Conservation (phyloP, 768 basidiomycete genomes). For the Chalciporus pseudorubinellus region DNA sequence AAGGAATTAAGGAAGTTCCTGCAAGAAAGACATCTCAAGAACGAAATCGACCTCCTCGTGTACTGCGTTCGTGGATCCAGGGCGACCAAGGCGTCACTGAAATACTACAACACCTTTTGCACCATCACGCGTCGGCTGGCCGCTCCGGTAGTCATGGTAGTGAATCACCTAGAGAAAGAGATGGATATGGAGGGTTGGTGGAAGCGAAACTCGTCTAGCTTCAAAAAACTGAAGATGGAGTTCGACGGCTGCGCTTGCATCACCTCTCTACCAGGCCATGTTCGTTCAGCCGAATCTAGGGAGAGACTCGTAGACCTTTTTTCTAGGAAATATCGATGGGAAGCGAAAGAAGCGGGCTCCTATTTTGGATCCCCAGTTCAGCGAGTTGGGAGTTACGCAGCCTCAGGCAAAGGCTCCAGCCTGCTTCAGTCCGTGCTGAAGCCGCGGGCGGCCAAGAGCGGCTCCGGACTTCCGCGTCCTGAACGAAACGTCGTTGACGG, state of each 20-base stretch:
- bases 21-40: slow-evolving; percentile 14
- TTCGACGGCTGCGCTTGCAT: slow-evolving; percentile 41
- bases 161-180: slow-evolving; percentile 36
- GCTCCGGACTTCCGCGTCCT: not conserved
- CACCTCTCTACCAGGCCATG: slow-evolving; percentile 24
- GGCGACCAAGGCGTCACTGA: slow-evolving; percentile 24
- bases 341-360: not conserved
- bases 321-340: slow-evolving; percentile 9
- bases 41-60: slow-evolving; percentile 40
- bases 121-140: slow-evolving; percentile 34
- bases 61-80: slow-evolving; percentile 37
- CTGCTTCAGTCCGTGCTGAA: not conserved
- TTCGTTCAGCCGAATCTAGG: slow-evolving; percentile 11
- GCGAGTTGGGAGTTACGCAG: not conserved
- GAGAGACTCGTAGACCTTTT: slow-evolving; percentile 15
- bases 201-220: slow-evolving; percentile 24
- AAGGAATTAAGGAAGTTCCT: slow-evolving; percentile 20
- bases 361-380: slow-evolving; percentile 12
- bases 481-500: not conserved
- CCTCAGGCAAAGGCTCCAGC: not conserved
- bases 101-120: slow-evolving; percentile 35
- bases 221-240: slow-evolving; percentile 27
- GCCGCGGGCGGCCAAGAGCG: not conserved
- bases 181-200: slow-evolving; percentile 31
- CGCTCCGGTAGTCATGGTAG: slow-evolving; percentile 38